Percentiles rank a stretch among this genome's conserved stretches.
Evolutionary conservation across 2,329 filamentous ascomycete genomes (phyloP).

Genomic region (Trematosphaeria pertusa): DNA sequence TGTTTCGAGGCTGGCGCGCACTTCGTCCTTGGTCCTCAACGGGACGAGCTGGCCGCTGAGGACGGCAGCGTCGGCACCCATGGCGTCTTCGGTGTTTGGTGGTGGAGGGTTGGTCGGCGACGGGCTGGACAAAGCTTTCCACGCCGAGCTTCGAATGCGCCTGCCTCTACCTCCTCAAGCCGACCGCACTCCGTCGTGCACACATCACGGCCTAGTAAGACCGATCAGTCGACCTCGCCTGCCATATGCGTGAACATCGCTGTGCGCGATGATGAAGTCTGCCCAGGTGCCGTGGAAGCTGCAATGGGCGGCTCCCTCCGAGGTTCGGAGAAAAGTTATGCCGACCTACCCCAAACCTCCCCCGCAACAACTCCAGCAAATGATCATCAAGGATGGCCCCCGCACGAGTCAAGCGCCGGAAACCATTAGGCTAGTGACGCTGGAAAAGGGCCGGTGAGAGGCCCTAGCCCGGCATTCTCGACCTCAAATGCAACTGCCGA

Average conservation of each 20-base stretch:
- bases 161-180: background rate
- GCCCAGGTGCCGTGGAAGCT: background rate
- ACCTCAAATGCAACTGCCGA: constrained; percentile 6
- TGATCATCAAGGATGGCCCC: no score
- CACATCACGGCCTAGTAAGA: background rate
- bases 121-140: background rate
- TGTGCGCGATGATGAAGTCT: background rate
- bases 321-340: background rate
- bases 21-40: constrained; percentile 59
- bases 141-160: background rate
- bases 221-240: background rate
- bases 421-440: background rate
- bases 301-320: background rate
- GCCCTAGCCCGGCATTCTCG: background rate
- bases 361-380: no score
- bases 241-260: background rate
- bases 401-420: constrained; percentile 1
- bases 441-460: background rate
- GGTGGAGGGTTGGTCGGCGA: background rate
- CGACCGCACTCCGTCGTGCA: background rate
- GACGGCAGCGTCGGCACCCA: constrained; percentile 7
- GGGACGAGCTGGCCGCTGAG: constrained; percentile 35
- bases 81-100: constrained; percentile 1
- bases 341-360: no score
- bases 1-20: constrained; percentile 57